Evolutionary conservation across 1,139 yeast species (phyloP), one percentile per base, ranked within the genome.

Genomic region (Saccharomycopsis hybrid): DNA sequence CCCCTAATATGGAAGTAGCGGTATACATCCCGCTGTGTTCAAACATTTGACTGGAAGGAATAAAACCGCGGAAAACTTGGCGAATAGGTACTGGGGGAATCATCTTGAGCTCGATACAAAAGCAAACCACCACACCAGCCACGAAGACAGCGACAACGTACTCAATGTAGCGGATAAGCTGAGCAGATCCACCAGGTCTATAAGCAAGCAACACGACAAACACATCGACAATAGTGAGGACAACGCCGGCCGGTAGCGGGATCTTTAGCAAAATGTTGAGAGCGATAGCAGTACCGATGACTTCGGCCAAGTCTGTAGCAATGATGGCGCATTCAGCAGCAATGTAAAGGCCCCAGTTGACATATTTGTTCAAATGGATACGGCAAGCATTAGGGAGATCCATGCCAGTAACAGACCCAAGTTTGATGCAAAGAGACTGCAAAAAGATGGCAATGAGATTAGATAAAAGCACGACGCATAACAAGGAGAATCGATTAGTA

Each of bases 291-390:
- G 88, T 78, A 59, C 95, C 95, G 50, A 86, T 84, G 35, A 86
- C 95, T 61, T 86, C 95, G 2, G 95, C 94, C 7, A 86, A 74
- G 69, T 86, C 95, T 0, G 95, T 86, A 1, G 95, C 88, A 48
- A 86, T 77, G 53, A 86, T 85, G 33, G 95, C 94, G 59, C 76
- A 72, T 62, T 86, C 95, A 1, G 95, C 90, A 54, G 84, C 70
- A 41, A 83, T 56, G 76, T 87, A 86, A 3, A 86, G 56, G 1
- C 65, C 55, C 53, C 68, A 62, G 57, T 83, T 81, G 54, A 83
- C 59, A 80, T 83, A 78, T 31, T 62, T 62, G 2, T 92, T 92
- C 32, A 84, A 65, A 61, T 77, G 71, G 56, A 73, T 74, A 47
- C 85, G 71, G 59, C 88, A 82, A 50, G 83, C 80, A 52, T 85